A percentile compares a stretch with the other conserved stretches of the same genome.
Evolutionary conservation across 2,329 filamentous ascomycete genomes (phyloP).

Genomic region (Botrytis tulipae): DNA sequence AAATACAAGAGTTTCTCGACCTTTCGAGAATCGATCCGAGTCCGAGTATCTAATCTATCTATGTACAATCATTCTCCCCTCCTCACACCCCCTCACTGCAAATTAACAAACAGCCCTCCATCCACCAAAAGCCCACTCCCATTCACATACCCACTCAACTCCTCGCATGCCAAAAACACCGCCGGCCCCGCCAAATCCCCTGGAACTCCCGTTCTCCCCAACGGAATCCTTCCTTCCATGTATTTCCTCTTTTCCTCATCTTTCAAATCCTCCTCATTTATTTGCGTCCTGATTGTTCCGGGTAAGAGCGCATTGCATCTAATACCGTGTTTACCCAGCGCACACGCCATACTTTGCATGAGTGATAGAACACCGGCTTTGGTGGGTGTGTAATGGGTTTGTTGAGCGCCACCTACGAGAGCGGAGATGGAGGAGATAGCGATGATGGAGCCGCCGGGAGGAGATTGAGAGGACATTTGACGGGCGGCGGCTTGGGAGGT

Average conservation of each 20-base stretch:
- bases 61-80: neutral
- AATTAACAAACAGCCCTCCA: constrained; percentile 84
- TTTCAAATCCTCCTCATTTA: constrained; percentile 80
- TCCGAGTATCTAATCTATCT: neutral
- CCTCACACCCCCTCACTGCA: constrained; percentile 54
- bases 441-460: constrained; percentile 72
- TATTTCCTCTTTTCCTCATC: constrained; percentile 70
- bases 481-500: constrained; percentile 79
- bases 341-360: constrained; percentile 81
- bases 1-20: neutral
- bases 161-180: constrained; percentile 77
- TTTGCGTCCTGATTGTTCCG: constrained; percentile 77
- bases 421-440: constrained; percentile 71
- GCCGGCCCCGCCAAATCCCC: constrained; percentile 79
- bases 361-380: constrained; percentile 79
- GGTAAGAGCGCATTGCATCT: constrained; percentile 82
- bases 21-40: neutral
- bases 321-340: constrained; percentile 72
- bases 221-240: constrained; percentile 78
- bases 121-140: constrained; percentile 84
- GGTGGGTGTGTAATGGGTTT: constrained; percentile 85
- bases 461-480: constrained; percentile 68
- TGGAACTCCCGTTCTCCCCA: constrained; percentile 71
- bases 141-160: constrained; percentile 77
- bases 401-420: constrained; percentile 72